Evolutionary conservation across 2,329 filamentous ascomycete species (phyloP), one percentile per base, ranked within the genome.

Genomic region (Fusarium xyrophilum): DNA sequence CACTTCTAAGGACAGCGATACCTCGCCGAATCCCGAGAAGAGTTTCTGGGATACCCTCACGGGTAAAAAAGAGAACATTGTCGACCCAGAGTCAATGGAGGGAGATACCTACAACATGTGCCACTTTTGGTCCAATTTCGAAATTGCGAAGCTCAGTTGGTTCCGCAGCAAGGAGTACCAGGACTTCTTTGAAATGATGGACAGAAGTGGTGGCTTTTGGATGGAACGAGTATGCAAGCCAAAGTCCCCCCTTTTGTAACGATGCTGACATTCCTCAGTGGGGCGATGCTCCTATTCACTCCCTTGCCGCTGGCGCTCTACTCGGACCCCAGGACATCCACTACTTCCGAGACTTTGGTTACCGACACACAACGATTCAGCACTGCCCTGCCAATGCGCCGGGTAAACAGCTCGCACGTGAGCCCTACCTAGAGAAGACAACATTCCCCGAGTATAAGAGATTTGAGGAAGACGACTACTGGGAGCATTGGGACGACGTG

Each of bases 71-170:
- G 81, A 93, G n/a, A 89, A 91, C 32, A 89, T 96, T 42, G 91
- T 97, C 59, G 93, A 98, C 75, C 89, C 91, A 0, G 94, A 98
- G 76, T 88, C 90, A 42, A 99, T 99, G 96, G 95, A 98, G 77
- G 93, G 93, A 68, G 96, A 99, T 79, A 92, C 90, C 74, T 99
- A 99, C 85, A 99, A 99, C 82, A 99, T 99, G 96, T 99, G 96
- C 79, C 96, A 99, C 83, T 99, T 97, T 84, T 99, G 96, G 96
- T 97, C 93, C 79, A 99, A 99, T 79, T 99, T 99, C 73, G 96
- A 99, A 80, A 99, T 99, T 81, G 96, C 96, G 17, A 89, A 90
- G 63, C 86, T 99, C 65, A 91, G 93, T 81, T 99, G 93, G 89
- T 98, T 98, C 87, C 89, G 96, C 73, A 97, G 94, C 83, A 95